A percentile compares a stretch with the other conserved stretches of the same genome.
phyloP scores from a whole-genome alignment of 768 basidiomycete genomes.

The Crepidotus variabilis region DNA sequence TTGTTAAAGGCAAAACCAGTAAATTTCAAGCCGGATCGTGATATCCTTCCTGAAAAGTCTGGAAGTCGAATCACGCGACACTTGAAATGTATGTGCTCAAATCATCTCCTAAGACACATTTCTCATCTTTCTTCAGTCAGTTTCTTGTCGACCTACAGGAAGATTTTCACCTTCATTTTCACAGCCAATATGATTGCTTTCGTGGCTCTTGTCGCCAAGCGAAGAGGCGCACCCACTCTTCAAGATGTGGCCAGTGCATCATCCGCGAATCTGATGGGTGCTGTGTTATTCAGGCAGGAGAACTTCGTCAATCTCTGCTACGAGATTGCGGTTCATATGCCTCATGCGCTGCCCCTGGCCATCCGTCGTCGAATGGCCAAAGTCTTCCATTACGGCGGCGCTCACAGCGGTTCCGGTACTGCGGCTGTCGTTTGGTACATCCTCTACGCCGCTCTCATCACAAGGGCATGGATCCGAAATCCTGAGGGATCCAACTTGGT shows the following conservation, averaged over 20 bases:
- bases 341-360: slow-evolving; percentile 34
- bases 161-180: slow-evolving; percentile 53
- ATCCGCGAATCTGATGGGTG: slow-evolving; percentile 39
- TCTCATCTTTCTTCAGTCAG: slow-evolving; percentile 11
- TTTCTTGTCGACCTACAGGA: slow-evolving; percentile 43
- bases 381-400: slow-evolving; percentile 54
- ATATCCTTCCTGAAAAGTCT: slow-evolving; percentile 20
- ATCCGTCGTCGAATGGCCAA: slow-evolving; percentile 43
- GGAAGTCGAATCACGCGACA: slow-evolving; percentile 8
- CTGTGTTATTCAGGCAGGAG: slow-evolving; percentile 43
- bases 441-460: slow-evolving; percentile 41
- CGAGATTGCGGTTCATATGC: slow-evolving; percentile 37
- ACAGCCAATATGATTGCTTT: slow-evolving; percentile 45
- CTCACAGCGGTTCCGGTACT: slow-evolving; percentile 48
- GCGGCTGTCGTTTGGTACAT: slow-evolving; percentile 53
- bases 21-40: slow-evolving; percentile 20
- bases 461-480: slow-evolving; percentile 27
- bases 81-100: slow-evolving; percentile 23
- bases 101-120: slow-evolving; percentile 32
- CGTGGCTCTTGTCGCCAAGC: slow-evolving; percentile 32
- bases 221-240: slow-evolving; percentile 29
- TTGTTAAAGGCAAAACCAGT: slow-evolving; percentile 19
- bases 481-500: slow-evolving; percentile 24
- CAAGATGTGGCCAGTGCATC: slow-evolving; percentile 35
- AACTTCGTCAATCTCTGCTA: slow-evolving; percentile 53